Base-by-base conservation (phyloP, 495 filamentous ascomycete species). In the Penicillium waksmanii region DNA sequence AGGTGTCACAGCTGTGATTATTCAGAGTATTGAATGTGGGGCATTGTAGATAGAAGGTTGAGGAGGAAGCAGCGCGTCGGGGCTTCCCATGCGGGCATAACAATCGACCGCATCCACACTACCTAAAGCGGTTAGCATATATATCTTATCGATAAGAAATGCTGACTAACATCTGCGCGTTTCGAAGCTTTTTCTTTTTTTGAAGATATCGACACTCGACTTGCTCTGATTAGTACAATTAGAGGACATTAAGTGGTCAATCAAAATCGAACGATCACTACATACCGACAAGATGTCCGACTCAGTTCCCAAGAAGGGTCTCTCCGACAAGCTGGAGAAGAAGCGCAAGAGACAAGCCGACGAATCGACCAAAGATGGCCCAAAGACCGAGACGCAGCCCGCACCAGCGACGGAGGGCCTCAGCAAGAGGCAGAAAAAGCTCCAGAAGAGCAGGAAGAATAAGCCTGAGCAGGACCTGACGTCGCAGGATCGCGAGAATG, bases 401-500 rank as follows among this genome's bases (percentile, higher is more conserved):
- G 58, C 66, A 18, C 63, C 60, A 58, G 53, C 63, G 10, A 56
- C 66, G n/a, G 71, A 74, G 23, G 72, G 59, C 10, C 60, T 67
- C 3, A 75, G 54, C 58, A 77, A 77, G 53, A 77, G 77, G 70
- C 73, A 77, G 65, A 78, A 76, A 72, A 77, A 80, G 68, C 77
- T 80, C 68, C 74, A 80, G 49, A 81, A 75, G 51, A 87, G 86
- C 64, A 75, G 86, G 65, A 75, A 77, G 55, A 80, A 81, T 54
- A 73, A 74, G 42, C 55, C 72, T 1, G 74, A 80, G 12, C 75
- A 88, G 17, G 82, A 85, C 51, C 78, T 84, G 44, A 70, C 85
- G 43, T 81, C 87, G 57, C 63, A 83, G 11, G 82, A 89, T 56
- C 72, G 78, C n/a, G 75, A 80, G 53, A 71, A 73, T n/a, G 84